Conservation (phyloP, 208 protist species). For the Leishmania major region DNA sequence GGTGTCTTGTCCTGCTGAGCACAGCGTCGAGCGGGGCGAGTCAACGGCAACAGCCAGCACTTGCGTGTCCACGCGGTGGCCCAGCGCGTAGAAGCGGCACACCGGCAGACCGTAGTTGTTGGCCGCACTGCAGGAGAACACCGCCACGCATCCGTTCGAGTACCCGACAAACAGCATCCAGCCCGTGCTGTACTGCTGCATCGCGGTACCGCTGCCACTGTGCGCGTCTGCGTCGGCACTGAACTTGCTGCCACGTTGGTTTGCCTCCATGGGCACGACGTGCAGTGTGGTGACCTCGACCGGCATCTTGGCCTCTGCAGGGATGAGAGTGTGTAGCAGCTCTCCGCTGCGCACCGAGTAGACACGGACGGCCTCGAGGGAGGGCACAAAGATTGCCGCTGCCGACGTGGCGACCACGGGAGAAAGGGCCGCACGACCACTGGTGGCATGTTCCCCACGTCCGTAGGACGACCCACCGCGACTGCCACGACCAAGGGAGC, state of each 20-base stretch:
- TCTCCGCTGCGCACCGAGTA: conserved; percentile 78
- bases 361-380: conserved; percentile 86
- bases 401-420: conserved; percentile 21
- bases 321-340: conserved; percentile 74
- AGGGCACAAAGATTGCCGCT: conserved; percentile 72
- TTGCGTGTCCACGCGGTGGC: conserved; percentile 81
- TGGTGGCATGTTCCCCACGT: conserved; percentile 1
- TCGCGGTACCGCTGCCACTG: neutral
- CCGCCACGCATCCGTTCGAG: conserved; percentile 79
- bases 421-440: neutral
- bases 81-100: conserved; percentile 84
- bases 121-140: conserved; percentile 66
- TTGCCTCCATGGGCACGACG: conserved; percentile 48
- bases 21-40: conserved; percentile 53
- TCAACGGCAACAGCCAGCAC: conserved; percentile 89
- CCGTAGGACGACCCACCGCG: neutral
- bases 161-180: conserved; percentile 88
- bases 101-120: conserved; percentile 86
- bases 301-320: conserved; percentile 75
- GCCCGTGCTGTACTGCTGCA: conserved; percentile 23
- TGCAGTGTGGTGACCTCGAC: conserved; percentile 76
- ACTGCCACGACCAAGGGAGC: neutral
- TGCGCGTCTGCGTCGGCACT: neutral
- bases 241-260: neutral
- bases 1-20: conserved; percentile 96